phyloP scores from a whole-genome alignment of 768 basidiomycete genomes.

The Russula compacta region DNA sequence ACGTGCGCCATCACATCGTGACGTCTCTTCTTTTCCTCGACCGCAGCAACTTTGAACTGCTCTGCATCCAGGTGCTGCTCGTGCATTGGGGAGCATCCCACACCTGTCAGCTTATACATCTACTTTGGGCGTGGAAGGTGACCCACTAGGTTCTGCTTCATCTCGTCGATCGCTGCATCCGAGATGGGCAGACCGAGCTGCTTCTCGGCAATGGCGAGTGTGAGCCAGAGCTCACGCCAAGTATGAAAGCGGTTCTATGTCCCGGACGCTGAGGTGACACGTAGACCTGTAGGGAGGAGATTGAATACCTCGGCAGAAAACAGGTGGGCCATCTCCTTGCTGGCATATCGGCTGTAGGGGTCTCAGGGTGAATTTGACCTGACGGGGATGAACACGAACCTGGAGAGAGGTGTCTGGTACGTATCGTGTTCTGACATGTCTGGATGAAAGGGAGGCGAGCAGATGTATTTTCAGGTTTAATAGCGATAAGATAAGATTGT shows the following conservation, averaged over 20 bases:
- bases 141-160: constrained; percentile 84
- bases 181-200: constrained; percentile 86
- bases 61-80: constrained; percentile 68
- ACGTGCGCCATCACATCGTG: constrained; percentile 99
- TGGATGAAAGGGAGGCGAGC: neutral
- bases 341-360: constrained; percentile 85
- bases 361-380: neutral
- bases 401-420: constrained; percentile 16
- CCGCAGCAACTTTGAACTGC: constrained; percentile 86
- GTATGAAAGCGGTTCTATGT: constrained; percentile 85
- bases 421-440: constrained; percentile 10
- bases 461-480: neutral
- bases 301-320: constrained; percentile 83
- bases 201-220: constrained; percentile 93
- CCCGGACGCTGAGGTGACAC: neutral
- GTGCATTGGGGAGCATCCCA: neutral
- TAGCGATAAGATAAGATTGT: constrained; percentile 8
- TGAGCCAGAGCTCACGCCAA: constrained; percentile 94
- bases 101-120: neutral
- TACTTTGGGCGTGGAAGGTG: neutral
- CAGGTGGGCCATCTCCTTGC: constrained; percentile 95
- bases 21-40: constrained; percentile 93
- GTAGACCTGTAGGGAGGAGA: neutral
- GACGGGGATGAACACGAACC: neutral
- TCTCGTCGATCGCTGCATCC: constrained; percentile 88